phyloP scores from a whole-genome alignment of 2,329 filamentous ascomycete species.

The Sordariomycetes sp. region DNA sequence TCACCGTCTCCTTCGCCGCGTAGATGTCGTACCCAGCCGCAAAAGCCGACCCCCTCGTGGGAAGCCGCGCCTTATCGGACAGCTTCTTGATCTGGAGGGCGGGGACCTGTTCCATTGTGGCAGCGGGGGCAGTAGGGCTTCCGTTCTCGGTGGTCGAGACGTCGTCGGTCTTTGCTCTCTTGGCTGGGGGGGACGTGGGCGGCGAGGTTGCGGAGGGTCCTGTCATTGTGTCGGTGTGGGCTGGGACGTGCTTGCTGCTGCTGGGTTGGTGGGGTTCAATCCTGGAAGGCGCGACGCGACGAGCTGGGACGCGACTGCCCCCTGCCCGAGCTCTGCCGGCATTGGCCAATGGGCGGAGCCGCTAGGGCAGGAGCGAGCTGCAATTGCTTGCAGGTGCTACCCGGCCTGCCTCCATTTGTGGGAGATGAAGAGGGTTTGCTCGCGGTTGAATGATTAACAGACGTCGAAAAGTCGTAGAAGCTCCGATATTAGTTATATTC shows the following conservation, averaged over 20 bases:
- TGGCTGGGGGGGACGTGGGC: conserved; percentile 54
- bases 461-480: no score
- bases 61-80: conserved; percentile 61
- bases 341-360: not conserved
- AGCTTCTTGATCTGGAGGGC: conserved; percentile 76
- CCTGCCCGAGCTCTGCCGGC: not conserved
- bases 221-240: conserved; percentile 1
- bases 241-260: not conserved
- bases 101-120: conserved; percentile 25
- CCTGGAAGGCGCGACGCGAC: conserved; percentile 1
- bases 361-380: not conserved
- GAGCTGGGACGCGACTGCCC: not conserved
- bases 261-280: not conserved
- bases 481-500: no score
- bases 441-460: no score
- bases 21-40: conserved; percentile 94
- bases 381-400: conserved; percentile 1
- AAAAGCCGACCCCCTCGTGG: conserved; percentile 78
- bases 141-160: conserved; percentile 1
- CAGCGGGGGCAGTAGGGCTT: conserved; percentile 9
- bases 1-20: conserved; percentile 56
- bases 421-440: no score
- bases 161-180: conserved; percentile 57
- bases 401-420: not conserved
- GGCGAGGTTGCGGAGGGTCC: conserved; percentile 2